A percentile compares a stretch with the other conserved stretches of the same genome.
Evolutionary conservation across 495 filamentous ascomycete genomes (phyloP).

Genomic region (Choiromyces venosus): DNA sequence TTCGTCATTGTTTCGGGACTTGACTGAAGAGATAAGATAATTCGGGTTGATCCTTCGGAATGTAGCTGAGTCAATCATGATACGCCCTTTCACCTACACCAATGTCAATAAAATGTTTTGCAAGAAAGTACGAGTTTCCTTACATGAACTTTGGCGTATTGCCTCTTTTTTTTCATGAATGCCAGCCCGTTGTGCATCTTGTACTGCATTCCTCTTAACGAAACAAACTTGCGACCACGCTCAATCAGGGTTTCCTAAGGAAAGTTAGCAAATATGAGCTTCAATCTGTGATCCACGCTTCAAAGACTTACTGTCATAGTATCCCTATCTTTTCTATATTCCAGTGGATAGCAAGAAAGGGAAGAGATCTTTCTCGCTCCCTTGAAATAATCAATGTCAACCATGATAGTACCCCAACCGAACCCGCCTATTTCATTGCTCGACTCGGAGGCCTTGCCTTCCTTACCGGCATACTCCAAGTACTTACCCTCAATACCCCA

Average conservation of each 20-base stretch:
- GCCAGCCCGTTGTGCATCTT: conserved; percentile 76
- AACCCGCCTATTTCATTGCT: conserved; percentile 50
- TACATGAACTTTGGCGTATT: conserved; percentile 63
- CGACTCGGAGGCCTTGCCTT: conserved; percentile 75
- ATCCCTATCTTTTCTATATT: conserved; percentile 72
- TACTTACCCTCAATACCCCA: conserved; percentile 78
- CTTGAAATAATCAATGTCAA: conserved; percentile 72
- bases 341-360: conserved; percentile 70
- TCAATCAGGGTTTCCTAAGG: conserved; percentile 63
- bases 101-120: conserved; percentile 4
- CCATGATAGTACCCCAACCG: conserved; percentile 63
- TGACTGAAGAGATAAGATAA: conserved; percentile 73
- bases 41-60: conserved; percentile 86
- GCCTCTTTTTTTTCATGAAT: conserved; percentile 75
- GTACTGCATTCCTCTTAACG: conserved; percentile 76
- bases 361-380: conserved; percentile 77
- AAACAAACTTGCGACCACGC: conserved; percentile 79
- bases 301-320: conserved; percentile 47
- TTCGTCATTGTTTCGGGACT: conserved; percentile 68
- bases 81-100: conserved; percentile 71
- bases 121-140: not conserved
- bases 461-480: conserved; percentile 32
- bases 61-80: conserved; percentile 87
- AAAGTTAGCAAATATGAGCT: conserved; percentile 1
- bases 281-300: not conserved